Percentiles rank a stretch among this genome's conserved stretches.
These are phyloP conservation scores for Pseudocercospora fuligena DNA, from an alignment of 2,329 filamentous ascomycete genomes.

Conservation along the genomic window DNA sequence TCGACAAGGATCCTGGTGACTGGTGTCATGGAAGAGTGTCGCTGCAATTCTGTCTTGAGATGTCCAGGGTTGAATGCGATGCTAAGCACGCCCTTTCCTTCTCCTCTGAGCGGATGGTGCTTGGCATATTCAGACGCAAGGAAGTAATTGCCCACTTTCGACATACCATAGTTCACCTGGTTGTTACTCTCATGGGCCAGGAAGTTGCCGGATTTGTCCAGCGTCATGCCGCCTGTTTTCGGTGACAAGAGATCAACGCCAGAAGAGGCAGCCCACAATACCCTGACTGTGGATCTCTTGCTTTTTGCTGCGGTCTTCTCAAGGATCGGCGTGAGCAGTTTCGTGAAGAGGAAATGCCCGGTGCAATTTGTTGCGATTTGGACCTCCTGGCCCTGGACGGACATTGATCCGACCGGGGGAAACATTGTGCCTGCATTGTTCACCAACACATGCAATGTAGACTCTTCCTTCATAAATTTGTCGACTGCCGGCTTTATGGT, in stretches of 20 bases:
- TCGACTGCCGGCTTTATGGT: constrained; percentile 42
- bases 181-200: constrained; percentile 8
- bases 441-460: constrained; percentile 46
- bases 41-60: constrained; percentile 36
- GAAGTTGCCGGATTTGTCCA: not conserved
- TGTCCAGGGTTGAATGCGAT: constrained; percentile 42
- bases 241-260: constrained; percentile 31
- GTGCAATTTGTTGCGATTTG: constrained; percentile 44
- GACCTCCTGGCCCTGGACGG: constrained; percentile 40
- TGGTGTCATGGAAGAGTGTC: constrained; percentile 28
- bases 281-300: constrained; percentile 35
- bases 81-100: constrained; percentile 31
- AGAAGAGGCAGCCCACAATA: constrained; percentile 38
- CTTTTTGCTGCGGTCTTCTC: constrained; percentile 31
- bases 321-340: constrained; percentile 39
- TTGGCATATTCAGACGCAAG: constrained; percentile 31
- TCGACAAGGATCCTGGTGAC: constrained; percentile 14
- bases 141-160: constrained; percentile 38
- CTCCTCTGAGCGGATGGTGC: constrained; percentile 11
- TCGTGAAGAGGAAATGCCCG: constrained; percentile 42
- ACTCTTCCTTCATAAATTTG: constrained; percentile 42
- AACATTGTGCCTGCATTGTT: constrained; percentile 45
- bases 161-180: constrained; percentile 33
- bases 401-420: constrained; percentile 42
- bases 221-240: constrained; percentile 24